Percentiles rank a stretch among this genome's conserved stretches.
phyloP scores from a whole-genome alignment of 495 filamentous ascomycete genomes.

The Talaromyces stipitatus region DNA sequence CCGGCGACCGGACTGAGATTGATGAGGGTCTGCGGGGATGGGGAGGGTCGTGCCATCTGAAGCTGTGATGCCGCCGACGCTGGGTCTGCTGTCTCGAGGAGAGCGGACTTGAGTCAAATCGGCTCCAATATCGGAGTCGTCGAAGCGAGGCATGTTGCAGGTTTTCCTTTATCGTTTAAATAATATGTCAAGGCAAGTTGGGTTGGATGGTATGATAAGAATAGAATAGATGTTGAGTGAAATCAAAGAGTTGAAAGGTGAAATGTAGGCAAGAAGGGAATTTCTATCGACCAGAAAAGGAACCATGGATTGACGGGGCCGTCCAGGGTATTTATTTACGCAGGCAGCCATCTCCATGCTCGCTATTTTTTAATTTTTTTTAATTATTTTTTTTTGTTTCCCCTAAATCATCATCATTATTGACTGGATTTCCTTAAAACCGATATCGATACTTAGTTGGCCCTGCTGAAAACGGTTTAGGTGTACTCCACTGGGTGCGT shows the following conservation, averaged over 20 bases:
- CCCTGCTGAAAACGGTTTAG: background rate
- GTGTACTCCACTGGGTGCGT: background rate
- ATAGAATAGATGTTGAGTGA: background rate
- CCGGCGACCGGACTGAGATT: background rate
- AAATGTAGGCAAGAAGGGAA: background rate
- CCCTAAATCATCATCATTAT: background rate
- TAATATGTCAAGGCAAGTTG: background rate
- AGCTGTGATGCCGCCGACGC: conserved; percentile 5
- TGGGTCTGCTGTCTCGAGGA: conserved; percentile 20
- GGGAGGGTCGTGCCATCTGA: conserved; percentile 26
- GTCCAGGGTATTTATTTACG: background rate
- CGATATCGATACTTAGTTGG: background rate
- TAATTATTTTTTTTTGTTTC: no score
- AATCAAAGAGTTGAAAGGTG: background rate
- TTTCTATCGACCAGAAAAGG: background rate
- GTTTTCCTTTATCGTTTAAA: background rate
- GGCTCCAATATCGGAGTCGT: conserved; percentile 47
- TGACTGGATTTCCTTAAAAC: background rate
- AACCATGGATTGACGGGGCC: background rate
- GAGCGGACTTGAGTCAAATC: conserved; percentile 20
- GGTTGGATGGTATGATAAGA: background rate
- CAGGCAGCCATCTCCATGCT: background rate
- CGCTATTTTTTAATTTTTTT: no score
- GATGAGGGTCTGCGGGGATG: conserved; percentile 36
- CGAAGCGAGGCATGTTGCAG: conserved; percentile 52